Conservation (phyloP, 176 grass and related monocot genomes). For the Eleusine coracana region DNA sequence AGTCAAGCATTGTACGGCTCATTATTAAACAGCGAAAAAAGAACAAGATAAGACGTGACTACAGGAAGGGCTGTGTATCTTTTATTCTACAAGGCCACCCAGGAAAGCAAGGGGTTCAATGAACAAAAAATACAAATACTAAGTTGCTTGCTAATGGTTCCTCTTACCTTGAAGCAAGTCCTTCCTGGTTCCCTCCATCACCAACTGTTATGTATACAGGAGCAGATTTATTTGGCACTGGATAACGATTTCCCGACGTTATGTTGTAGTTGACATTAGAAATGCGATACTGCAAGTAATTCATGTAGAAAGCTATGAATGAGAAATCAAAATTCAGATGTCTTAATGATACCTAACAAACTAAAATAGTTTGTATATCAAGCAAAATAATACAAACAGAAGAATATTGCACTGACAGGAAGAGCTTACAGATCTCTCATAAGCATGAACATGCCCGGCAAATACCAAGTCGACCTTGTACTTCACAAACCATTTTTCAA, state of each 20-base stretch:
- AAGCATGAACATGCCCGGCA: slow-evolving; percentile 93
- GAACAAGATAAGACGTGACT: neutral
- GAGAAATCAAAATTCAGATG: slow-evolving; percentile 18
- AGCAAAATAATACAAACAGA: neutral
- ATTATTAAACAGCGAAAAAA: neutral
- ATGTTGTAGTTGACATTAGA: slow-evolving; percentile 96
- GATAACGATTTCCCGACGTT: slow-evolving; percentile 73
- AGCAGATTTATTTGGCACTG: slow-evolving; percentile 85
- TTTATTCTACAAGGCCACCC: neutral
- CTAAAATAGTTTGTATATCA: neutral
- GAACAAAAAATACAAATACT: neutral
- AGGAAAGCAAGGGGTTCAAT: neutral
- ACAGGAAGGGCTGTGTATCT: neutral
- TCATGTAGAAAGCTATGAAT: neutral
- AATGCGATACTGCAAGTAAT: slow-evolving; percentile 77
- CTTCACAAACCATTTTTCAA: slow-evolving; percentile 87
- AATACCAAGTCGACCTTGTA: slow-evolving; percentile 95
- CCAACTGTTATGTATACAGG: slow-evolving; percentile 90
- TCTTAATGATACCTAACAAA: neutral
- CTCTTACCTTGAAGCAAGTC: slow-evolving; percentile 74
- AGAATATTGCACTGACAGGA: neutral
- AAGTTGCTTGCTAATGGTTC: neutral
- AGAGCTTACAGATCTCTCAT: slow-evolving; percentile 84
- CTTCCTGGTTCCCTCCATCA: slow-evolving; percentile 97
- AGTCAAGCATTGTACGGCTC: neutral